phyloP scores from a whole-genome alignment of 225 moss, liverwort and hornwort species.

The Pseudoscleropodium purum region DNA sequence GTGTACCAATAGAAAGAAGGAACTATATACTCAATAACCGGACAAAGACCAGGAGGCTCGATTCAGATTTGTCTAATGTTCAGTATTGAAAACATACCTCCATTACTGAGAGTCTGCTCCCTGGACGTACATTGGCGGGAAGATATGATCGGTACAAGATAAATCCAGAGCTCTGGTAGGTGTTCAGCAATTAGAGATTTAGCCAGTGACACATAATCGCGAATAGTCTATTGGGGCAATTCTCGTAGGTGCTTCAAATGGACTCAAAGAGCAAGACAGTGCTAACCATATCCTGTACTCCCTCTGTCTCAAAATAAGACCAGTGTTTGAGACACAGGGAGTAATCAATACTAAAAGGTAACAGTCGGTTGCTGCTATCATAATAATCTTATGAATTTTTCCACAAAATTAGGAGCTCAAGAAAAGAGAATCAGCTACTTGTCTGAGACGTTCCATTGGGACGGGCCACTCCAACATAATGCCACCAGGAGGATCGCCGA shows the following conservation, averaged over 20 bases:
- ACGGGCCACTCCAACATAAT: slow-evolving; percentile 52
- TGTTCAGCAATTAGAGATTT: background rate
- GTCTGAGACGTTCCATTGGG: slow-evolving; percentile 67
- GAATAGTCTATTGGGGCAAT: background rate
- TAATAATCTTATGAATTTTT: background rate
- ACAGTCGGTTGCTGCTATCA: background rate
- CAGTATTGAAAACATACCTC: slow-evolving; percentile 19
- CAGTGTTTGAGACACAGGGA: no score
- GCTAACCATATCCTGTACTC: no score
- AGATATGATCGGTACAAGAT: slow-evolving; percentile 62
- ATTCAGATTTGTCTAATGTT: background rate
- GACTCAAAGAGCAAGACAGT: background rate
- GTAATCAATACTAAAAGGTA: background rate
- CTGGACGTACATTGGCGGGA: slow-evolving; percentile 44
- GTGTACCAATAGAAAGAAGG: background rate
- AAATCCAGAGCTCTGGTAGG: slow-evolving; percentile 58
- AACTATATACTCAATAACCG: no score
- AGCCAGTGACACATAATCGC: background rate
- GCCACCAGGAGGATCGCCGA: slow-evolving; percentile 44
- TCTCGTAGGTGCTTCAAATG: background rate
- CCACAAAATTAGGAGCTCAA: background rate
- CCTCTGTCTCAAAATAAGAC: no score
- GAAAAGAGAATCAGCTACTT: slow-evolving; percentile 19
- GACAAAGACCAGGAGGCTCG: background rate
- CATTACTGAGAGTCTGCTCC: slow-evolving; percentile 55